phyloP scores from a whole-genome alignment of 176 grass and related monocot species.

The Pharus latifolius region DNA sequence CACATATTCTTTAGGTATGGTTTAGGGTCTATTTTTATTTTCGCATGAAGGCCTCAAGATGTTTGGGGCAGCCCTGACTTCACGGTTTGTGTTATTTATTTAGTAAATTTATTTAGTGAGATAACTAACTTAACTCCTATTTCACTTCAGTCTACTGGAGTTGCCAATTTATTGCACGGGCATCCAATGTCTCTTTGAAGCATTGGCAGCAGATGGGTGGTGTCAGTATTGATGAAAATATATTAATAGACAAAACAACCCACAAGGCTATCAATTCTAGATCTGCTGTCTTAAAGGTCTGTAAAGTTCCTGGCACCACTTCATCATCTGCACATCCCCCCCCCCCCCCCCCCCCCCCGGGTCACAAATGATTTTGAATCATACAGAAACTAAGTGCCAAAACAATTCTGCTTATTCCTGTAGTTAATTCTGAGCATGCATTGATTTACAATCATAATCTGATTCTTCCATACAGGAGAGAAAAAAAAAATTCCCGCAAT shows the following conservation, averaged over 20 bases:
- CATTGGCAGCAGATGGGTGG: conserved; percentile 90
- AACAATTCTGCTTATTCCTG: not conserved
- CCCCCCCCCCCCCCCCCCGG: too few species aligned
- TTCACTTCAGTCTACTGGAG: conserved; percentile 72
- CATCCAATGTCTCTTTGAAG: conserved; percentile 90
- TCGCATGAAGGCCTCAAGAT: too few species aligned
- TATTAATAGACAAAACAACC: conserved; percentile 91
- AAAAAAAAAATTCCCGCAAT: not conserved
- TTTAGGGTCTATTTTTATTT: too few species aligned
- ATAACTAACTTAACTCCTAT: not conserved
- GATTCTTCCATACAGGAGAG: not conserved
- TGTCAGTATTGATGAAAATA: conserved; percentile 78
- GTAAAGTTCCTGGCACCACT: not conserved
- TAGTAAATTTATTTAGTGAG: not conserved
- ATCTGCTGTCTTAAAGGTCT: conserved; percentile 86
- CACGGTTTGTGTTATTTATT: not conserved
- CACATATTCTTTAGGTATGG: too few species aligned
- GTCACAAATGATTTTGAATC: not conserved
- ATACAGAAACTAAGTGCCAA: not conserved
- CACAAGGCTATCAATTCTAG: conserved; percentile 77
- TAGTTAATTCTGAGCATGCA: not conserved
- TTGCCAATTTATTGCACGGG: conserved; percentile 87
- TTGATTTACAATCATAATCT: not conserved
- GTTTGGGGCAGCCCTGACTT: too few species aligned
- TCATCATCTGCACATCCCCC: not conserved